Conservation (phyloP, 768 basidiomycete genomes). For the Phallus indusiatus region DNA sequence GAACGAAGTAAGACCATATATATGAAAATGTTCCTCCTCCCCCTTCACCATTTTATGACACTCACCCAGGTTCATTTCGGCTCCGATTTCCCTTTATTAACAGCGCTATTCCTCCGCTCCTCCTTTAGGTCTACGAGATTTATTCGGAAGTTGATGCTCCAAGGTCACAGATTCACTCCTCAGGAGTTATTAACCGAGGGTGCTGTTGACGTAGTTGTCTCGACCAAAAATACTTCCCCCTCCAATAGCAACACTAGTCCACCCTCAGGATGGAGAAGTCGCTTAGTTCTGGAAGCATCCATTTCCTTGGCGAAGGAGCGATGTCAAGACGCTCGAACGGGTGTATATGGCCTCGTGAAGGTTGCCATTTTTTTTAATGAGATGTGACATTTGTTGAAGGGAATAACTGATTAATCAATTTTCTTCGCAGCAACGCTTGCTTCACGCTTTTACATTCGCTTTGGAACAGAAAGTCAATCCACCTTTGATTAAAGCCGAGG, state of each 20-base stretch:
- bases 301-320: constrained; percentile 49
- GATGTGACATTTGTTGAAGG: neutral
- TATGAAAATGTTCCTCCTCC: neutral
- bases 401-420: neutral
- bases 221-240: constrained; percentile 18
- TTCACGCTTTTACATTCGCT: neutral
- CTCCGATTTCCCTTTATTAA: constrained; percentile 30
- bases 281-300: constrained; percentile 50
- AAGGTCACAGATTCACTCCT: constrained; percentile 27
- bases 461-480: neutral
- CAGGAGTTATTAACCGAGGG: constrained; percentile 23
- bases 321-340: constrained; percentile 39
- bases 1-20: constrained; percentile 33
- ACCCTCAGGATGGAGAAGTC: constrained; percentile 28
- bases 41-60: neutral
- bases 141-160: constrained; percentile 24
- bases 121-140: constrained; percentile 21
- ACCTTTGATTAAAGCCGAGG: neutral
- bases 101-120: constrained; percentile 21
- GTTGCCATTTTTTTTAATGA: constrained; percentile 22
- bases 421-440: neutral
- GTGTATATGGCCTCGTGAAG: constrained; percentile 71
- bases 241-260: neutral
- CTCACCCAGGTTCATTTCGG: constrained; percentile 23
- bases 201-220: constrained; percentile 29